These are phyloP conservation scores for Pseudohyphozyma bogoriensis DNA, from an alignment of 768 basidiomycete species.

Conservation along the genomic window DNA sequence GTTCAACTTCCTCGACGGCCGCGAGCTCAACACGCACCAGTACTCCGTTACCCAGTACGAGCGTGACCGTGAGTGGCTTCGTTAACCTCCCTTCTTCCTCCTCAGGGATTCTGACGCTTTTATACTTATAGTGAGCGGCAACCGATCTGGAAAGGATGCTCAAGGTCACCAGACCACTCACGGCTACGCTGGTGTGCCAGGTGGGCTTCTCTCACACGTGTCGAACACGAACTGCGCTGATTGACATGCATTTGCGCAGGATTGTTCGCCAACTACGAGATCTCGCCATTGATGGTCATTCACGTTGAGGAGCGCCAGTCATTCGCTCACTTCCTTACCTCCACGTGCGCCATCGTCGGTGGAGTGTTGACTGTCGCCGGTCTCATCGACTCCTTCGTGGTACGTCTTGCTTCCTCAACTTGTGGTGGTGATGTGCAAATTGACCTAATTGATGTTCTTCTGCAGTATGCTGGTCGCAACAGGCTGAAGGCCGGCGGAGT, in stretches of 20 bases:
- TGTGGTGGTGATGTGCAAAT: too few species aligned
- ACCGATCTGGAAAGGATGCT: slow-evolving; percentile 34
- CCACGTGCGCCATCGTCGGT: slow-evolving; percentile 96
- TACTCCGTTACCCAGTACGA: slow-evolving; percentile 96
- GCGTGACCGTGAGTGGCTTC: slow-evolving; percentile 61
- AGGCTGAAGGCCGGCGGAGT: slow-evolving; percentile 8
- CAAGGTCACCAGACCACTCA: slow-evolving; percentile 52
- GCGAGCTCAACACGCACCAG: slow-evolving; percentile 79
- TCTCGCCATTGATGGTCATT: slow-evolving; percentile 83
- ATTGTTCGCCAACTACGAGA: slow-evolving; percentile 46
- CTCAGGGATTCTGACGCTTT: not conserved
- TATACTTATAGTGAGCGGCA: slow-evolving; percentile 42
- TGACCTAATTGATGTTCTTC: not conserved
- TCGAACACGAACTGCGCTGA: slow-evolving; percentile 5
- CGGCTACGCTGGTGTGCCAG: slow-evolving; percentile 61
- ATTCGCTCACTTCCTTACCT: slow-evolving; percentile 96
- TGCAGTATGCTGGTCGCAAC: slow-evolving; percentile 6
- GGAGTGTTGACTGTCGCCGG: slow-evolving; percentile 92
- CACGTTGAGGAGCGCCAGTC: slow-evolving; percentile 85
- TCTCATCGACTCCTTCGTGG: slow-evolving; percentile 51
- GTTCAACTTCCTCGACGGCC: slow-evolving; percentile 71
- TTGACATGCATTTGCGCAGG: slow-evolving; percentile 26
- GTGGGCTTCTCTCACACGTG: slow-evolving; percentile 25
- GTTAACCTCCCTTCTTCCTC: not conserved
- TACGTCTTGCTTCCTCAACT: not conserved